These are phyloP conservation scores for Clitoria ternatea DNA, from an alignment of 306 rosid genomes.

Conservation along the genomic window DNA sequence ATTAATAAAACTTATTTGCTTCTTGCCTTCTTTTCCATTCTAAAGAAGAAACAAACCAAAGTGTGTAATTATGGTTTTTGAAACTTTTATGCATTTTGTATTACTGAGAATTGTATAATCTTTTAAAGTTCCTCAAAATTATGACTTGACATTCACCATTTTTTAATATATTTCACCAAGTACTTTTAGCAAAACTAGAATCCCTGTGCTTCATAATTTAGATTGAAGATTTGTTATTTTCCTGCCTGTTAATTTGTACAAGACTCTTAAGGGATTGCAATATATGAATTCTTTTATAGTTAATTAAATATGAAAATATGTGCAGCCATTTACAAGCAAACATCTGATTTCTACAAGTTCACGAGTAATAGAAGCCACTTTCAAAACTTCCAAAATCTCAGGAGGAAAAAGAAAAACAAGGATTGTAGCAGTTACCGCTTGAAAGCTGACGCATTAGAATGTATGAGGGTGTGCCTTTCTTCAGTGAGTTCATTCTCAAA, in stretches of 20 bases:
- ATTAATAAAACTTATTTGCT: neutral
- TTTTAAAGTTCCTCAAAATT: neutral
- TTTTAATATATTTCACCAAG: neutral
- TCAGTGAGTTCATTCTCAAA: conserved; percentile 47
- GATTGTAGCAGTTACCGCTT: conserved; percentile 48
- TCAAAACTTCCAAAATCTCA: neutral
- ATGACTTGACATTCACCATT: neutral
- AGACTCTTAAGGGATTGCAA: neutral
- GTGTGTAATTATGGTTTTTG: neutral
- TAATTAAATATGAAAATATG: neutral
- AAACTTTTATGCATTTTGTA: neutral
- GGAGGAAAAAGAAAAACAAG: neutral
- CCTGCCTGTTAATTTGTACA: neutral
- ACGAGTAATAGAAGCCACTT: neutral
- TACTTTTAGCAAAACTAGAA: neutral
- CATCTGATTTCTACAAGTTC: neutral
- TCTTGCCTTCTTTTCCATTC: neutral
- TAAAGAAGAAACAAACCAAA: neutral
- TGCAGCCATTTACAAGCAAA: conserved; percentile 4
- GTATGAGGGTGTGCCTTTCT: conserved; percentile 62
- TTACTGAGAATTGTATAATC: neutral
- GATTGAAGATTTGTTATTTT: neutral
- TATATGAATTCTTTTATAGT: neutral
- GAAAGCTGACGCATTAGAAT: conserved; percentile 85
- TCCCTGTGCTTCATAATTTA: neutral